Percentiles rank a stretch among this genome's conserved stretches.
Conservation (phyloP, 2,329 filamentous ascomycete genomes). For the Penicillium glabrum region DNA sequence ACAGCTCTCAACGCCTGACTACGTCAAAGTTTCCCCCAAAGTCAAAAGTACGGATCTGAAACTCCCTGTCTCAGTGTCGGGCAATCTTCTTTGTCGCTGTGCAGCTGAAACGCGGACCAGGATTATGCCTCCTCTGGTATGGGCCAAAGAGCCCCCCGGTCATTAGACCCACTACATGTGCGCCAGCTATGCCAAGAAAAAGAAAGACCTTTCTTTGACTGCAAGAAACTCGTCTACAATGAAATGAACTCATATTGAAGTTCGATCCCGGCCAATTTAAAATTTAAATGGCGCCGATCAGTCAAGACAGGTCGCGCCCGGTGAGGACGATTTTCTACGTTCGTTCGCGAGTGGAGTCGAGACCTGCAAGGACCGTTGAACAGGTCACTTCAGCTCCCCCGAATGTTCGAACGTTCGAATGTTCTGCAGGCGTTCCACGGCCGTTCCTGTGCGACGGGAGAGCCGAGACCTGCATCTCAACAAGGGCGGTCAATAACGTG, state of each 20-base stretch:
- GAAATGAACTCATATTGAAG: neutral
- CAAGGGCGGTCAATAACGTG: slow-evolving; percentile 30
- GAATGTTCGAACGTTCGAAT: slow-evolving; percentile 14
- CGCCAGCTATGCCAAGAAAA: neutral
- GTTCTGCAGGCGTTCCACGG: slow-evolving; percentile 19
- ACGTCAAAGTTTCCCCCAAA: neutral
- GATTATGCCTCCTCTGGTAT: slow-evolving; percentile 1
- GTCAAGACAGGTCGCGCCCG: neutral
- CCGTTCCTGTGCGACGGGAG: slow-evolving; percentile 14
- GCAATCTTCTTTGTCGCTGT: slow-evolving; percentile 11
- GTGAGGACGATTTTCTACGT: neutral
- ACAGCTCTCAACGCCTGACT: neutral
- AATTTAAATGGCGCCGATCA: neutral
- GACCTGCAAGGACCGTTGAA: neutral
- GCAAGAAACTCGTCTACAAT: neutral
- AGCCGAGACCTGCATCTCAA: slow-evolving; percentile 5
- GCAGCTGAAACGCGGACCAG: slow-evolving; percentile 12
- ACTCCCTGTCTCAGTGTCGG: slow-evolving; percentile 3
- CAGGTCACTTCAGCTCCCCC: slow-evolving; percentile 1
- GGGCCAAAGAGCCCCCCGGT: slow-evolving; percentile 1
- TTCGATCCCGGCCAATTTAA: neutral
- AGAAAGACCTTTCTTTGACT: neutral
- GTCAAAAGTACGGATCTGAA: neutral
- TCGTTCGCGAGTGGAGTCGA: neutral
- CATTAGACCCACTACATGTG: slow-evolving; percentile 8